Evolutionary conservation across 805 yeast species (phyloP), one percentile per base, ranked within the genome.

Genomic region (Peterozyma toletana): DNA sequence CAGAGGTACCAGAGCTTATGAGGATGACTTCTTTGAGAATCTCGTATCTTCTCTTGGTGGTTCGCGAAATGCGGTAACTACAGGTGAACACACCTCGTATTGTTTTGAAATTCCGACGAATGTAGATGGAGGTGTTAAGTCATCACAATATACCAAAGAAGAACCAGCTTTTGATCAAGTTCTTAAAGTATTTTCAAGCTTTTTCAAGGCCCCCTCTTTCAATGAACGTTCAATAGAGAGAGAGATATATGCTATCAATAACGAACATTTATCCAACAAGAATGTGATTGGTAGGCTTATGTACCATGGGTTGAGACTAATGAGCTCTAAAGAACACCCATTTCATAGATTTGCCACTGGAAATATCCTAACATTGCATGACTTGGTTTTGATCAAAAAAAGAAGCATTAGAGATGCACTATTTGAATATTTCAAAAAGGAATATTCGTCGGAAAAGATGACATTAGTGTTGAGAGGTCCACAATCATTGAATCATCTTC

Each of bases 291-390:
- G 65, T 5, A 80, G 81, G 54, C 55, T 76, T 0, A 51, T 80
- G 30, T 79, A 72, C 47, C 88, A 85, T 50, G 86, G 81, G 0
- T 55, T 75, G 5, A 67, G 83, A 39, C 46, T 78, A 3, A 51
- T 84, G 13, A 67, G 83, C 1, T 66, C 66, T 42, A 39, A 53
- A 1, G 18, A 52, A 0, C 83, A 78, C 51, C 82, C 75, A 0
- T 85, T 84, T 53, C 66, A 67, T 47, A 63, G 78, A 41, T 85
- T 85, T 58, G 71, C 80, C 0, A 82, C 91, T 0, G 95, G 95
- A 0, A 76, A 73, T 50, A 57, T 62, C 14, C 53, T 61, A n/a
- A 78, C 89, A 0, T 54, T 83, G 41, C 55, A 59, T 16, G 66
- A 59, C 33, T 11, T 59, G 2, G 63, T 71, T 9, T 55, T 53